Evolutionary conservation across 1,139 yeast species (phyloP).

Genomic region (Pichia norvegensis): DNA sequence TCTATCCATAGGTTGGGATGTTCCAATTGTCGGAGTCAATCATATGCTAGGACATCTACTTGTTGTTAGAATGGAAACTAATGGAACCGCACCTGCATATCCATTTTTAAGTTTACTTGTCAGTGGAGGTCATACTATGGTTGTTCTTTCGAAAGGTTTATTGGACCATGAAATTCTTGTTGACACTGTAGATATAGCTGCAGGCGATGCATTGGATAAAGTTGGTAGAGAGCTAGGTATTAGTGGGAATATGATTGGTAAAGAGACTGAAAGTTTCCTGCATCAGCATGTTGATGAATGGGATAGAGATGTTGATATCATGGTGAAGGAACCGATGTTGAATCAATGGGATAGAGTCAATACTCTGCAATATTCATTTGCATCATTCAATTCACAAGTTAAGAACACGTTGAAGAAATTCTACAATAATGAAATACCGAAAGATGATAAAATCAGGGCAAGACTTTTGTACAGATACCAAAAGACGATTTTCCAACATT

Average conservation of each 20-base stretch:
- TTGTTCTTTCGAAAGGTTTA: conserved; percentile 58
- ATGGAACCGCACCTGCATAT: conserved; percentile 45
- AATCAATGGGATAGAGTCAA: conserved; percentile 40
- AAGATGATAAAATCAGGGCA: conserved; percentile 23
- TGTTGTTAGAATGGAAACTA: conserved; percentile 49
- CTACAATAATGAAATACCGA: conserved; percentile 19
- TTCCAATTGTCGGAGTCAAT: conserved; percentile 82
- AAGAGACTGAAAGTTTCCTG: conserved; percentile 62
- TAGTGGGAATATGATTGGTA: conserved; percentile 77
- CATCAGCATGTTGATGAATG: conserved; percentile 23
- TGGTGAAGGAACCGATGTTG: conserved; percentile 46
- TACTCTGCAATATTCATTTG: conserved; percentile 60
- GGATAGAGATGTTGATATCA: conserved; percentile 28
- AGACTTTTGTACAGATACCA: conserved; percentile 59
- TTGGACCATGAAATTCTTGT: conserved; percentile 64
- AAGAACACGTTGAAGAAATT: conserved; percentile 29
- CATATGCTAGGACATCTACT: conserved; percentile 93
- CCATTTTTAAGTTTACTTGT: conserved; percentile 79
- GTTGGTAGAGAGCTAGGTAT: conserved; percentile 83
- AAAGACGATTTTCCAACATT: conserved; percentile 60
- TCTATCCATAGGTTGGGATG: conserved; percentile 63
- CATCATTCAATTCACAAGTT: conserved; percentile 62
- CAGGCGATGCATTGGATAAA: conserved; percentile 90
- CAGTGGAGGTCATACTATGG: conserved; percentile 93
- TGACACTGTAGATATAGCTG: conserved; percentile 79